Base-by-base conservation (phyloP, 495 filamentous ascomycete species). In the Astrocystis sublimbata region DNA sequence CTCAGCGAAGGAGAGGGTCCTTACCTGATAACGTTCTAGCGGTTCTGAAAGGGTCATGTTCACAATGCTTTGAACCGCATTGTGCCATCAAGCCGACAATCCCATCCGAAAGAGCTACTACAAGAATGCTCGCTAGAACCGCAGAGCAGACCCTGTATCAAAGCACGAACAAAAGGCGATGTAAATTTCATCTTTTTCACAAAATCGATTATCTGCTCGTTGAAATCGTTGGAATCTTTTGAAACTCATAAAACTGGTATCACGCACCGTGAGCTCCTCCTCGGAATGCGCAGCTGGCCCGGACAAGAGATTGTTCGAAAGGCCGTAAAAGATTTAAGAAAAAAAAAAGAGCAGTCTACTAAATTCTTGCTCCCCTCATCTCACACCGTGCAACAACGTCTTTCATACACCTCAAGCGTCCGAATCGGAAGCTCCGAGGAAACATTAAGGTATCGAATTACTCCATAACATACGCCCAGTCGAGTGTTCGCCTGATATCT, bases 311-410 rank as follows among this genome's bases (percentile, higher is more conserved):
- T 21, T 58, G 42, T 19, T 42, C 12, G 28, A 53, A 61, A 61
- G 49, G 26, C 58, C 53, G 47, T 26, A 42, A 21, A 35, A 60
- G 46, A 17, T 47, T 58, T 51, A 49, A 58, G 47, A 52, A 46
- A 61, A 52, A 52, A 46, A 61, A 42, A 64, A 53, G 35, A 30
- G 35, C 4, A 46, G 41, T 65, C 64, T 62, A 61, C 63, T 51
- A 66, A 58, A 59, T 67, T 59, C 59, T 61, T 65, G 52, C 61
- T 65, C 61, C 63, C 66, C 60, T 65, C 63, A 35, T 67, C 61
- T 28, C 40, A 61, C 58, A 46, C 66, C 63, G 67, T 64, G 65
- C 64, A 65, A 64, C 60, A 61, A 61, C 57, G 50, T 41, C 31
- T 35, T 10, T 40, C n/a, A 47, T 46, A 49, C 38, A 17, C 38